Percentiles rank a stretch among this genome's conserved stretches.
phyloP scores from a whole-genome alignment of 805 yeast species.

The Candida nanaspora region DNA sequence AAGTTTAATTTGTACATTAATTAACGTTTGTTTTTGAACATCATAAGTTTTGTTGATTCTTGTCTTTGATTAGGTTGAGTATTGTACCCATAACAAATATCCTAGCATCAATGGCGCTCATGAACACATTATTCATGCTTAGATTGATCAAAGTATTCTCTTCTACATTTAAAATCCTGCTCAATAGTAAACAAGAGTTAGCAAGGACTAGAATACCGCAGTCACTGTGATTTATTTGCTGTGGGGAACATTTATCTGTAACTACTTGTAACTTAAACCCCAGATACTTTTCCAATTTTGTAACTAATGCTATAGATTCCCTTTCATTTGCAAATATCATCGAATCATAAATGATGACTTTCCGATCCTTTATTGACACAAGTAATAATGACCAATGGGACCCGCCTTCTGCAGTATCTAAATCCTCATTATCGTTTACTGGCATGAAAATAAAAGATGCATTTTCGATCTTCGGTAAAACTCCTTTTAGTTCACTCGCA shows the following conservation, averaged over 20 bases:
- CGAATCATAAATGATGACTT: slow-evolving; percentile 54
- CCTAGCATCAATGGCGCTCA: slow-evolving; percentile 44
- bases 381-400: slow-evolving; percentile 72
- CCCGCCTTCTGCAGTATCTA: slow-evolving; percentile 56
- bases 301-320: slow-evolving; percentile 26
- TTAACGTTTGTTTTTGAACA: neutral
- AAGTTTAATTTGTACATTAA: neutral
- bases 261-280: slow-evolving; percentile 13
- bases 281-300: slow-evolving; percentile 23
- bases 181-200: slow-evolving; percentile 27
- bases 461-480: slow-evolving; percentile 36
- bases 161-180: slow-evolving; percentile 24
- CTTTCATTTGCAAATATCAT: slow-evolving; percentile 36
- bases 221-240: slow-evolving; percentile 59
- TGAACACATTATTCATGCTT: slow-evolving; percentile 30
- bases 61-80: slow-evolving; percentile 18
- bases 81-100: slow-evolving; percentile 33
- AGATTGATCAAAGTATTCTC: slow-evolving; percentile 28
- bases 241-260: slow-evolving; percentile 34
- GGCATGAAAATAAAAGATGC: slow-evolving; percentile 58
- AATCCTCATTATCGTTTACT: slow-evolving; percentile 56
- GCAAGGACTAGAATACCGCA: slow-evolving; percentile 48
- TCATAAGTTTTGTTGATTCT: no score
- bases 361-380: slow-evolving; percentile 38
- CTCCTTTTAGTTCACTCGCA: slow-evolving; percentile 33